Percentiles rank a stretch among this genome's conserved stretches.
Evolutionary conservation across 2,329 filamentous ascomycete genomes (phyloP).

Genomic region (Sporothrix variecibatus): DNA sequence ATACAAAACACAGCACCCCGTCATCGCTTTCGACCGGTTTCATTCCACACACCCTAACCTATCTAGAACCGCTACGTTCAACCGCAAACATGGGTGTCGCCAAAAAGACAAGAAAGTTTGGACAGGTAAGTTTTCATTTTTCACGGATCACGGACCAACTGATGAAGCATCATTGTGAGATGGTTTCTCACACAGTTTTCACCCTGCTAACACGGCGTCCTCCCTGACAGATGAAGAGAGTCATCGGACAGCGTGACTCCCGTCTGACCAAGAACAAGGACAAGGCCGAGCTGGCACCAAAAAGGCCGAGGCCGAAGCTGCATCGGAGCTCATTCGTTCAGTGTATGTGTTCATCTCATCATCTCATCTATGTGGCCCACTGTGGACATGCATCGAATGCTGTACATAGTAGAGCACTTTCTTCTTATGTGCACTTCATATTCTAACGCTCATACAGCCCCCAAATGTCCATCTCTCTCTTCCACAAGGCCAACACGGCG

Average conservation of each 20-base stretch:
- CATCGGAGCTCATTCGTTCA: constrained; percentile 31
- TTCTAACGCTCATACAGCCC: constrained; percentile 24
- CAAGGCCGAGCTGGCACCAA: constrained; percentile 53
- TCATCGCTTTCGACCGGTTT: background rate
- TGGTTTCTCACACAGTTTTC: background rate
- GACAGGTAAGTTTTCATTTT: constrained; percentile 35
- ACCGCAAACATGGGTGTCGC: constrained; percentile 72
- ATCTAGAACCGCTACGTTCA: background rate
- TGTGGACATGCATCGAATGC: background rate
- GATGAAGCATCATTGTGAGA: background rate
- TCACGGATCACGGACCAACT: background rate
- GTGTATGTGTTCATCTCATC: constrained; percentile 25
- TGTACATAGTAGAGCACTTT: background rate
- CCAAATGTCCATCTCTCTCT: constrained; percentile 33
- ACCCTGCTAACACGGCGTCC: background rate
- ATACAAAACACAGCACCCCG: constrained; percentile 3
- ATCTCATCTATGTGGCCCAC: background rate
- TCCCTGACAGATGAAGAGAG: constrained; percentile 65
- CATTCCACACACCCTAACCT: too few relatives aligned
- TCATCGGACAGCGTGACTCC: constrained; percentile 79
- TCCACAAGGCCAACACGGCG: constrained; percentile 34
- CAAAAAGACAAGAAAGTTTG: constrained; percentile 93
- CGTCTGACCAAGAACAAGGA: constrained; percentile 79
- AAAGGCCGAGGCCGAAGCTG: constrained; percentile 44
- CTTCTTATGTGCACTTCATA: background rate